Conservation (phyloP, 2,329 filamentous ascomycete genomes). For the Paramyrothecium roridum region DNA sequence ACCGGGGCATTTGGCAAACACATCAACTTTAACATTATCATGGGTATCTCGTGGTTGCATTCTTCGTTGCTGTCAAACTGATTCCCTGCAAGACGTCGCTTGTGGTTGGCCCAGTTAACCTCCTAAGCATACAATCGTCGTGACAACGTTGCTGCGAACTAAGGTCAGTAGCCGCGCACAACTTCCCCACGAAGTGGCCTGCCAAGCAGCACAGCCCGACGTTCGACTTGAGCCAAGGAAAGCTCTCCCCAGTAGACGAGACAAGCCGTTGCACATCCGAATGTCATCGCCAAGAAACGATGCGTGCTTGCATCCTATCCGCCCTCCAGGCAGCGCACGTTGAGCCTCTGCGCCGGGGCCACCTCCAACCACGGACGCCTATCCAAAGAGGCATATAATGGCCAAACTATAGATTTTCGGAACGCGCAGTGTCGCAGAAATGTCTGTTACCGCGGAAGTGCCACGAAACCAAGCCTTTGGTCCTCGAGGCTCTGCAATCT, state of each 20-base stretch:
- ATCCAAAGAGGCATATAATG: not conserved
- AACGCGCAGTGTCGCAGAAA: not conserved
- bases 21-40: not conserved
- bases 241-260: not conserved
- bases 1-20: not conserved
- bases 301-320: too few species aligned
- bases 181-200: not conserved
- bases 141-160: too few species aligned
- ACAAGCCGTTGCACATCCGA: not conserved
- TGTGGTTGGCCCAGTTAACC: too few species aligned
- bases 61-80: too few species aligned
- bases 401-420: not conserved
- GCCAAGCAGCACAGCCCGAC: not conserved
- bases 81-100: too few species aligned
- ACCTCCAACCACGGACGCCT: not conserved
- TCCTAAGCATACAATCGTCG: too few species aligned
- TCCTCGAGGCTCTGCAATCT: not conserved
- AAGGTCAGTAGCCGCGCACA: not conserved
- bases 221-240: not conserved
- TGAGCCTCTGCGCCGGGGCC: too few species aligned
- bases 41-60: not conserved
- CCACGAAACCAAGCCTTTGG: not conserved
- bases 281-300: not conserved
- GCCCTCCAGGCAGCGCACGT: not conserved
- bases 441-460: not conserved